Percentiles rank a stretch among this genome's conserved stretches.
phyloP scores from a whole-genome alignment of 192 early-diverging fungal genomes.

The Diversispora epigaea region DNA sequence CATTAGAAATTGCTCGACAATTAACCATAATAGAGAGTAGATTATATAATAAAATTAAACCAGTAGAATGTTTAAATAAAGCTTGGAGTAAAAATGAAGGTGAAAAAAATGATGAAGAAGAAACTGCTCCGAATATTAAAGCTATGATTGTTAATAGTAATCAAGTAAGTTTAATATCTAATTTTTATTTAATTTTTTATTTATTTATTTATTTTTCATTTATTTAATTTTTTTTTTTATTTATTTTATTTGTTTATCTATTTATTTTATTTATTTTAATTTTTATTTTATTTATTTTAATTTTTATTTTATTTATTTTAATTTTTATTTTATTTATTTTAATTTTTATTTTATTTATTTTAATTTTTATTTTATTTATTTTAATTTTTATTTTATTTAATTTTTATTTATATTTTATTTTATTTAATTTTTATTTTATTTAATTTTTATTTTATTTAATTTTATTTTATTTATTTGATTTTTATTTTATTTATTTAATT shows the following conservation, averaged over 20 bases:
- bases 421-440: no score
- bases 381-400: background rate
- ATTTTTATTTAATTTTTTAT: background rate
- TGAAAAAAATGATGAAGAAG: constrained; percentile 45
- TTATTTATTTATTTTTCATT: background rate
- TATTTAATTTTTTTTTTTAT: no score
- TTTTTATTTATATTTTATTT: no score
- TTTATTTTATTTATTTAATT: no score
- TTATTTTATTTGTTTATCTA: no score
- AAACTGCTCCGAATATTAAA: constrained; percentile 80
- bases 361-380: background rate
- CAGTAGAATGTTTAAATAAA: constrained; percentile 87
- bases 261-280: no score
- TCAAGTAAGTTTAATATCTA: constrained; percentile 44
- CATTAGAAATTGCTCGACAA: constrained; percentile 91
- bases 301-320: no score
- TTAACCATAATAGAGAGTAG: constrained; percentile 91
- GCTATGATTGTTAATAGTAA: constrained; percentile 85
- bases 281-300: no score
- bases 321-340: no score
- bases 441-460: no score
- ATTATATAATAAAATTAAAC: constrained; percentile 78
- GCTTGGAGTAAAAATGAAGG: constrained; percentile 67
- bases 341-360: no score
- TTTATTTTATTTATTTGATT: no score